Percentiles rank a stretch among this genome's conserved stretches.
Conservation (phyloP, 2,329 filamentous ascomycete genomes). For the Dactylellina parvicollis region DNA sequence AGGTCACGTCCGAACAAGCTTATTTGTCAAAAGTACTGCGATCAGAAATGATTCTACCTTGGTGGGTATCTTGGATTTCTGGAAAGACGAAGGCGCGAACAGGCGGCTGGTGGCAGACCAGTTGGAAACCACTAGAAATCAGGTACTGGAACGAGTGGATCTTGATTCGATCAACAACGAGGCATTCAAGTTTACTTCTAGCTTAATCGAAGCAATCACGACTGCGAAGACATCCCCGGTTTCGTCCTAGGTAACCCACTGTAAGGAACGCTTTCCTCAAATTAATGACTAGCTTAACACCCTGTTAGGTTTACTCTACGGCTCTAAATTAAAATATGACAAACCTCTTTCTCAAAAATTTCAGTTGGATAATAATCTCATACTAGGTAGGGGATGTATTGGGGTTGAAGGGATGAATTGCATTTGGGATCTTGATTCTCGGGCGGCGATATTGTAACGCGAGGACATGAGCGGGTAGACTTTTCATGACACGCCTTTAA, state of each 20-base stretch:
- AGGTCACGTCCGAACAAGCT: slow-evolving; percentile 23
- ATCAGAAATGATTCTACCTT: slow-evolving; percentile 25
- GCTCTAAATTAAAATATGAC: too few species aligned
- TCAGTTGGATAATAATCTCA: too few species aligned
- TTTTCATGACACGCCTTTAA: not conserved
- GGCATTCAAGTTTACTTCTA: slow-evolving; percentile 45
- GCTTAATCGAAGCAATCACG: slow-evolving; percentile 24
- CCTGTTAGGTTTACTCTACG: too few species aligned
- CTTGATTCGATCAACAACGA: slow-evolving; percentile 45
- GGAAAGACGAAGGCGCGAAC: slow-evolving; percentile 27
- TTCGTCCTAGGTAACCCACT: not conserved
- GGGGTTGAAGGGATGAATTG: too few species aligned
- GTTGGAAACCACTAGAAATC: slow-evolving; percentile 21
- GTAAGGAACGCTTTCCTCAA: too few species aligned
- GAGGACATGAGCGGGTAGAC: too few species aligned
- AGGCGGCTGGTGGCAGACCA: slow-evolving; percentile 17
- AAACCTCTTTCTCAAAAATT: too few species aligned
- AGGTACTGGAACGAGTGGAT: slow-evolving; percentile 31
- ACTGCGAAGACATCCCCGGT: not conserved
- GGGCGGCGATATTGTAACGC: too few species aligned
- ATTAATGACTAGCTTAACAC: too few species aligned
- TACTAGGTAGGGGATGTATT: too few species aligned
- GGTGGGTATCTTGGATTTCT: slow-evolving; percentile 15
- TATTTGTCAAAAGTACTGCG: slow-evolving; percentile 42
- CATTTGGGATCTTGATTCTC: too few species aligned